Conservation (phyloP, 345 rosid genomes). For the Nasturtium officinale region DNA sequence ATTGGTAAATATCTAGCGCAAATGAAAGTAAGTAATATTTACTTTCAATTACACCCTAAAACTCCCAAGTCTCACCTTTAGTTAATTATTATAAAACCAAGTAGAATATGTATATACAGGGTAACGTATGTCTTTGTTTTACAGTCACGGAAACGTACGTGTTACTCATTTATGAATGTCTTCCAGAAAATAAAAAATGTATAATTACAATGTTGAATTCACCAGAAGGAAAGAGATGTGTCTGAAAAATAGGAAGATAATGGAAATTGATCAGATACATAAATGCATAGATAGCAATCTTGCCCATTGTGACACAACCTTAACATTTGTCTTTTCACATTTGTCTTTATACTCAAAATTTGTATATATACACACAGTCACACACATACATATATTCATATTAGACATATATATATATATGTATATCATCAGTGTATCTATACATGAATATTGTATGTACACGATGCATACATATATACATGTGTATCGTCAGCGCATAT, state of each 20-base stretch:
- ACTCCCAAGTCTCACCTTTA: background rate
- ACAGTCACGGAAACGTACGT: slow-evolving; percentile 24
- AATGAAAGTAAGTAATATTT: too few relatives aligned
- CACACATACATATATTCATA: background rate
- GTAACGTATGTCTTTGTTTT: background rate
- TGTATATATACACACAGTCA: background rate
- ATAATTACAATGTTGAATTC: slow-evolving; percentile 37
- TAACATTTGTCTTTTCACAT: slow-evolving; percentile 94
- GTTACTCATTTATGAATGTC: too few relatives aligned
- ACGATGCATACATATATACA: background rate
- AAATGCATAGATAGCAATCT: slow-evolving; percentile 43
- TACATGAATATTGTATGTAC: background rate
- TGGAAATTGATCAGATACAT: slow-evolving; percentile 41
- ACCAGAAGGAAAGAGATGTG: slow-evolving; percentile 39
- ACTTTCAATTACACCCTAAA: too few relatives aligned
- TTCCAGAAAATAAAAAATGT: slow-evolving; percentile 12
- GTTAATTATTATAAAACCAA: background rate
- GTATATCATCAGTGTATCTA: slow-evolving; percentile 5
- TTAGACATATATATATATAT: background rate
- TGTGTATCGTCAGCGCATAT: background rate
- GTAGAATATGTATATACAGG: background rate
- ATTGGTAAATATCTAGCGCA: too few relatives aligned
- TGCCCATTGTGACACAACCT: slow-evolving; percentile 84
- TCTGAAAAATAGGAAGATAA: slow-evolving; percentile 34
- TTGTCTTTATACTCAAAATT: slow-evolving; percentile 53